These are phyloP conservation scores for Saccharomyces mikatae DNA, from an alignment of 805 yeast species.

Conservation along the genomic window DNA sequence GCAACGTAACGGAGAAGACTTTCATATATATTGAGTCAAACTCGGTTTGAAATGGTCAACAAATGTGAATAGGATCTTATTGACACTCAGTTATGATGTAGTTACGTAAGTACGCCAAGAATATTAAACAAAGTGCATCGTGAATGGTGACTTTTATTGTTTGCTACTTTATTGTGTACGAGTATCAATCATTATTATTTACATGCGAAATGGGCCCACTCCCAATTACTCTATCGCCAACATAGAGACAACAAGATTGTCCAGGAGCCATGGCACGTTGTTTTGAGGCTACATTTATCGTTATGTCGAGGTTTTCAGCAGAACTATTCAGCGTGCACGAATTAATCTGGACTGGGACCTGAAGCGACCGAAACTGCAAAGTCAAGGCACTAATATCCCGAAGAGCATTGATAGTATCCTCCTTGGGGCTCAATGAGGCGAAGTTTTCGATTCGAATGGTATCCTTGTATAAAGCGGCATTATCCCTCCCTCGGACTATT, in stretches of 20 bases:
- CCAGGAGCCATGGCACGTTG: slow-evolving; percentile 85
- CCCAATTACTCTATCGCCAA: slow-evolving; percentile 61
- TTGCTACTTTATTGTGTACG: background rate
- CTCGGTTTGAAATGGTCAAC: background rate
- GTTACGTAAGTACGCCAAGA: background rate
- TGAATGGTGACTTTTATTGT: background rate
- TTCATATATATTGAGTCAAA: background rate
- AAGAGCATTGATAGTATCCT: slow-evolving; percentile 1
- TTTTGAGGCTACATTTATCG: slow-evolving; percentile 36
- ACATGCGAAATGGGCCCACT: slow-evolving; percentile 33
- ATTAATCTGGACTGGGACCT: slow-evolving; percentile 41
- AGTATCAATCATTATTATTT: background rate
- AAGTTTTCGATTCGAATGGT: slow-evolving; percentile 36
- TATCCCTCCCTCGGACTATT: slow-evolving; percentile 65
- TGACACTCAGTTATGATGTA: background rate
- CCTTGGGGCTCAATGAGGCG: slow-evolving; percentile 11
- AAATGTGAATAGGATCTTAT: background rate
- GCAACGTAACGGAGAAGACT: background rate
- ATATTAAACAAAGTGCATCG: background rate
- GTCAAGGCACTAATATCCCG: slow-evolving; percentile 23
- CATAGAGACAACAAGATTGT: slow-evolving; percentile 71
- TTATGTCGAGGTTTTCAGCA: slow-evolving; percentile 7
- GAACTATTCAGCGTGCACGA: slow-evolving; percentile 12
- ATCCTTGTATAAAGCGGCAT: slow-evolving; percentile 45
- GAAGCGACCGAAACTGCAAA: slow-evolving; percentile 70